Percentiles rank a stretch among this genome's conserved stretches.
Evolutionary conservation across 169 alveolate species (phyloP).

Genomic region (Eimeria sp.): DNA sequence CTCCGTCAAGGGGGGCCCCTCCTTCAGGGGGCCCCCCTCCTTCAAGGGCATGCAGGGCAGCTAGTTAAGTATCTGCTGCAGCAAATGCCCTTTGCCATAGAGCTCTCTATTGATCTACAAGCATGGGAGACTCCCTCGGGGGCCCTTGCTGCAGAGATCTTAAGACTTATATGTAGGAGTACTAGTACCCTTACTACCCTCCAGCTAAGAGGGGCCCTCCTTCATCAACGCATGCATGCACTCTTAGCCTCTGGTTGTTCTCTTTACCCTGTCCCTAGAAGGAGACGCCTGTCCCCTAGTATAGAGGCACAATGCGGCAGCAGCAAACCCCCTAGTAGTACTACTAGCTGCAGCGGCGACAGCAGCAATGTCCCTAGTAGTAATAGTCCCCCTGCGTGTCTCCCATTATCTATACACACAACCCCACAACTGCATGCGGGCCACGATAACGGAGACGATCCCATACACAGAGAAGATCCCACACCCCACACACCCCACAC

Average conservation of each 20-base stretch:
- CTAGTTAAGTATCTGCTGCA: not conserved
- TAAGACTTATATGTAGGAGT: not conserved
- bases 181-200: not conserved
- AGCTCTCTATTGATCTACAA: slow-evolving; percentile 14
- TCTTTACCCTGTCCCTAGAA: not conserved
- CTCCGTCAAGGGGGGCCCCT: not conserved
- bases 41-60: not conserved
- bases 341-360: not conserved
- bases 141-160: not conserved
- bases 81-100: not conserved
- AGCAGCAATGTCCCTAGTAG: not conserved
- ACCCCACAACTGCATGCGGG: not conserved
- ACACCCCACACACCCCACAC: not conserved
- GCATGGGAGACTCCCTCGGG: not conserved
- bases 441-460: not conserved
- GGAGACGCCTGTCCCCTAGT: not conserved
- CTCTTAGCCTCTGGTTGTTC: not conserved
- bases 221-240: not conserved
- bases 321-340: slow-evolving; percentile 3
- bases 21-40: not conserved
- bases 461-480: not conserved
- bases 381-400: too few relatives aligned
- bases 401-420: too few relatives aligned
- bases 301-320: not conserved
- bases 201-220: not conserved